These are phyloP conservation scores for Aphanomyces cochlioides DNA, from an alignment of 352 stramenopile species.

Conservation along the genomic window DNA sequence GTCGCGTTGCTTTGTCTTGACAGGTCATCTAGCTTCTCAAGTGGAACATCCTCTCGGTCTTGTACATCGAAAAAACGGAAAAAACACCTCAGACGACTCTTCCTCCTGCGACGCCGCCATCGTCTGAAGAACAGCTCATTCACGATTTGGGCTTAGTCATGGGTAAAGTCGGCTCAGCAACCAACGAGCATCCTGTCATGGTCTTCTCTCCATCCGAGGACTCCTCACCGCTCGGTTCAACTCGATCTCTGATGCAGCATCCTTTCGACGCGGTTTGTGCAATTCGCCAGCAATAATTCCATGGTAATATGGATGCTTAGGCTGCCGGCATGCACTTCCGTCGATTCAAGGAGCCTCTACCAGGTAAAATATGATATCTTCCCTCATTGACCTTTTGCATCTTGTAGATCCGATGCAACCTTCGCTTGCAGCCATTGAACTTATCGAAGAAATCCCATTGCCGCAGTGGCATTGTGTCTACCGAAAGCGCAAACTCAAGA, in stretches of 20 bases:
- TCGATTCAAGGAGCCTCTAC: constrained; percentile 75
- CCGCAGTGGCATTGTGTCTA: constrained; percentile 21
- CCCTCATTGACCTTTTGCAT: constrained; percentile 44
- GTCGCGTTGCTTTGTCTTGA: background rate
- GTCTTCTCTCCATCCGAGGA: background rate
- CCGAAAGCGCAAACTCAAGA: constrained; percentile 20
- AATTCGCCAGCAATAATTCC: background rate
- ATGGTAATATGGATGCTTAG: background rate
- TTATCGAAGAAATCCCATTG: background rate
- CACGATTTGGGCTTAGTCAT: constrained; percentile 3
- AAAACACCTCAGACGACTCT: background rate
- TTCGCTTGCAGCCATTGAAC: constrained; percentile 15
- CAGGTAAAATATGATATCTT: constrained; percentile 49
- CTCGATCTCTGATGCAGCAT: constrained; percentile 8
- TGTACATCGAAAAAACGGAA: constrained; percentile 20
- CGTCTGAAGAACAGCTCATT: constrained; percentile 4
- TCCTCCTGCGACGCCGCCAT: background rate
- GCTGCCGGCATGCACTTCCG: constrained; percentile 62
- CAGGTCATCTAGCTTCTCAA: constrained; percentile 2
- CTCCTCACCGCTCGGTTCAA: background rate
- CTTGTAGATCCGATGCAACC: constrained; percentile 35
- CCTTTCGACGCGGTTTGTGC: constrained; percentile 14
- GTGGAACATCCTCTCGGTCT: constrained; percentile 21
- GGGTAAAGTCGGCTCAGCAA: constrained; percentile 25
- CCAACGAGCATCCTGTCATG: constrained; percentile 27